A percentile compares a stretch with the other conserved stretches of the same genome.
phyloP scores from a whole-genome alignment of 495 filamentous ascomycete genomes.

The Pseudomonodictys pantanalensis region DNA sequence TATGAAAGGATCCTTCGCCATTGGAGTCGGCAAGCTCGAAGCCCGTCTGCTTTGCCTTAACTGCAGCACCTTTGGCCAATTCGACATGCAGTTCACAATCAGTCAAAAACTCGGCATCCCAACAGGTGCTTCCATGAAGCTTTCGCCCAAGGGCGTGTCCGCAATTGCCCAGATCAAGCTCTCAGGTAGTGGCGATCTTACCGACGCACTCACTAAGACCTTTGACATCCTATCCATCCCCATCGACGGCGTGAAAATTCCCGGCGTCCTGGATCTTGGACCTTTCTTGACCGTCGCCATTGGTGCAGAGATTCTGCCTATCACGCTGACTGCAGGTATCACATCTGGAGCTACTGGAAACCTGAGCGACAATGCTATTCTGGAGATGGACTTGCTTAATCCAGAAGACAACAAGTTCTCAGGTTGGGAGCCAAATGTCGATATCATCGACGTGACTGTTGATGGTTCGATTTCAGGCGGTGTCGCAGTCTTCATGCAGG shows the following conservation, averaged over 20 bases:
- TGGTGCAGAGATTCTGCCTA: slow-evolving; percentile 34
- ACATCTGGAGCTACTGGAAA: slow-evolving; percentile 33
- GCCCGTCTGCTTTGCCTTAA: slow-evolving; percentile 32
- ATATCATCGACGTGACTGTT: slow-evolving; percentile 31
- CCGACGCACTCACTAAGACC: slow-evolving; percentile 30
- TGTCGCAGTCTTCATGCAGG: slow-evolving; percentile 35
- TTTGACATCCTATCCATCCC: slow-evolving; percentile 37
- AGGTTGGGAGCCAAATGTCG: slow-evolving; percentile 39
- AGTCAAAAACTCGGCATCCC: slow-evolving; percentile 34
- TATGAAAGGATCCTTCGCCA: slow-evolving; percentile 31
- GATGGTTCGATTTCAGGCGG: slow-evolving; percentile 36
- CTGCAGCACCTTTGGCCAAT: slow-evolving; percentile 40
- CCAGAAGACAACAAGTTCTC: slow-evolving; percentile 35
- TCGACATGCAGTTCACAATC: slow-evolving; percentile 42
- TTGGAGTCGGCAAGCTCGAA: slow-evolving; percentile 13
- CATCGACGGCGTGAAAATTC: slow-evolving; percentile 39
- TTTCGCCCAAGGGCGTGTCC: slow-evolving; percentile 38
- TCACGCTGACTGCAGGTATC: slow-evolving; percentile 36
- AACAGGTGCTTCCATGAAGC: slow-evolving; percentile 30
- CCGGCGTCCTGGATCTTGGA: slow-evolving; percentile 40
- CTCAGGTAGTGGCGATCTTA: slow-evolving; percentile 30
- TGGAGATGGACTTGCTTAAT: slow-evolving; percentile 37
- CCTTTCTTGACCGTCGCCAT: slow-evolving; percentile 40
- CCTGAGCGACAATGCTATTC: slow-evolving; percentile 34
- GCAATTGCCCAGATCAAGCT: slow-evolving; percentile 36